Evolutionary conservation across 345 rosid species (phyloP), one percentile per base, ranked within the genome.

Genomic region (Rhodamnia rubescens): DNA sequence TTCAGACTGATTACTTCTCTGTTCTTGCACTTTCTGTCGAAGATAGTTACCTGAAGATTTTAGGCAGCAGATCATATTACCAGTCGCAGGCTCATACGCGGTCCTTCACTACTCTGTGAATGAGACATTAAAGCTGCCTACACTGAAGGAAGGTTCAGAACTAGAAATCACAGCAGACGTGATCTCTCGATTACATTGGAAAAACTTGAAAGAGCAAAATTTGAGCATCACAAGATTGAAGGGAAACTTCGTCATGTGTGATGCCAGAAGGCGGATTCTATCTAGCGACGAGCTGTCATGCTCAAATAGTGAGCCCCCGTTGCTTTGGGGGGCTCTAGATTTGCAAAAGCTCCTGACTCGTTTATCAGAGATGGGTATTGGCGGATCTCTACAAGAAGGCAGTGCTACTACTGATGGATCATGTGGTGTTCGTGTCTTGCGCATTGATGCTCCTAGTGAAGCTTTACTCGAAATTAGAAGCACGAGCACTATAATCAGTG

Each of bases 21-120:
- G 42, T 36, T 64, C 49, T 16, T 82, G 18, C 24, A 59, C 51
- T 50, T 84, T 89, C 22, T 82, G 50, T n/a, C 64, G 83, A 57
- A 81, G 16, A 53, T 83, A 97, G 99, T 86, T 95, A 49, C 98
- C 98, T 2, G 94, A 95, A 87, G 89, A 88, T 82, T 84, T 92
- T 87, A 89, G 83, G 84, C 85, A 83, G 89, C 90, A 83, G 52
- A 87, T 92, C 50, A 83, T 52, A 54, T 64, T 89, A 83, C 51
- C 89, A 50, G 88, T 84, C 27, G 40, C 89, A 57, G 90, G 84
- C 87, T 84, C 89, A 53, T 78, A 24, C 78, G 85, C 89, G 11
- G 82, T 92, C 44, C 22, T 89, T 36, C 89, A 81, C 87, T 94
- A 90, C 88, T 81, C 88, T 24, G 93, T 92, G 88, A 92, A 92